A percentile compares a stretch with the other conserved stretches of the same genome.
Conservation (phyloP, 2,329 filamentous ascomycete species). For the Huntiella omanensis region DNA sequence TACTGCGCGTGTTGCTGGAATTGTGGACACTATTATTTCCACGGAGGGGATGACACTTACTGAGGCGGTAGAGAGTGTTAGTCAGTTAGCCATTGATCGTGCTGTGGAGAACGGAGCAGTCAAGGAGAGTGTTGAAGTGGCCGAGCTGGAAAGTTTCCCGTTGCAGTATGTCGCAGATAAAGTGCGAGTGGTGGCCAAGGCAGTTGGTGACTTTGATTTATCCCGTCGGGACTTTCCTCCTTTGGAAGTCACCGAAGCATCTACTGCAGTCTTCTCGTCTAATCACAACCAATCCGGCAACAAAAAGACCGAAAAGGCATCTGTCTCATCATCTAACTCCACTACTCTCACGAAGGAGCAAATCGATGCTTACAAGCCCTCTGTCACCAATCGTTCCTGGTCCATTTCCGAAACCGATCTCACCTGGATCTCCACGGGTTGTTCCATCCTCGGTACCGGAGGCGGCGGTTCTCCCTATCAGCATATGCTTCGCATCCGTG, state of each 20-base stretch:
- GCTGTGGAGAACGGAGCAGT: slow-evolving; percentile 21
- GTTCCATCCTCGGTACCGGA: slow-evolving; percentile 42
- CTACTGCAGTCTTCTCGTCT: neutral
- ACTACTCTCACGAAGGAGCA: slow-evolving; percentile 15
- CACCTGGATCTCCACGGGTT: slow-evolving; percentile 35
- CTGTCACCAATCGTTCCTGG: slow-evolving; percentile 33
- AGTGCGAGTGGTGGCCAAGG: slow-evolving; percentile 36
- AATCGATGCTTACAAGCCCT: slow-evolving; percentile 28
- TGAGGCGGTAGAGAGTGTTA: slow-evolving; percentile 22
- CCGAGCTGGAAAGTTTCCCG: slow-evolving; percentile 34
- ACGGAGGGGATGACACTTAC: slow-evolving; percentile 24
- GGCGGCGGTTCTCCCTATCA: slow-evolving; percentile 38
- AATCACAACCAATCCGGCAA: slow-evolving; percentile 13
- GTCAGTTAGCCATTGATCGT: slow-evolving; percentile 18
- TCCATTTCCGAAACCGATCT: slow-evolving; percentile 38
- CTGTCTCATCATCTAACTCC: neutral
- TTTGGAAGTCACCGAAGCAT: slow-evolving; percentile 1
- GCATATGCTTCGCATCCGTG: slow-evolving; percentile 29
- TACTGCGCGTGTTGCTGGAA: slow-evolving; percentile 38
- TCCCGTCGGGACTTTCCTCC: slow-evolving; percentile 15
- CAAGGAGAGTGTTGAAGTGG: slow-evolving; percentile 25
- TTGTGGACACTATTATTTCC: slow-evolving; percentile 31
- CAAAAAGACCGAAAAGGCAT: slow-evolving; percentile 14
- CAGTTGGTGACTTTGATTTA: slow-evolving; percentile 34
- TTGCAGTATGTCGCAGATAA: slow-evolving; percentile 31